Evolutionary conservation across 495 filamentous ascomycete species (phyloP).

Genomic region (Annulohypoxylon stygium): DNA sequence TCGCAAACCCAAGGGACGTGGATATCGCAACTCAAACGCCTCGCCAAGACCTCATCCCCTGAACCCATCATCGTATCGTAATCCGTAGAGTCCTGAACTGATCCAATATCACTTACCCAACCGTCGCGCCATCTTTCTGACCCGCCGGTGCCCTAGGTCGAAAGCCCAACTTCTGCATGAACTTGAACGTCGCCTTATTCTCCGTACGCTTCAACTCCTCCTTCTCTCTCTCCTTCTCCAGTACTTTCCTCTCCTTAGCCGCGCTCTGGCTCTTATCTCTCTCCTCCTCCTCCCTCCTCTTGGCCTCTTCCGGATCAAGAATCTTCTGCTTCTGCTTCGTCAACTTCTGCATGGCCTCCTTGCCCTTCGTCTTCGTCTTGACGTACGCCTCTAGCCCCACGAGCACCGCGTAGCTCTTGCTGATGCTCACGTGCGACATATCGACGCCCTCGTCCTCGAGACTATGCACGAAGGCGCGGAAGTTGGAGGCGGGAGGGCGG

Average conservation of each 20-base stretch:
- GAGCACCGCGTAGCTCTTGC: constrained; percentile 83
- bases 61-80: neutral
- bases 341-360: constrained; percentile 57
- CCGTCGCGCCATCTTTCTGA: constrained; percentile 31
- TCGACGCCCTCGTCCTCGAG: constrained; percentile 82
- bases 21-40: constrained; percentile 37
- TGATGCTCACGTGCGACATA: constrained; percentile 80
- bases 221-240: constrained; percentile 54
- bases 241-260: constrained; percentile 58
- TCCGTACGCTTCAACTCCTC: constrained; percentile 55
- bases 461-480: constrained; percentile 80
- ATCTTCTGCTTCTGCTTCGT: constrained; percentile 54
- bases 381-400: constrained; percentile 86
- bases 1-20: constrained; percentile 28
- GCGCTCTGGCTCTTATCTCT: constrained; percentile 66
- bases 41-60: constrained; percentile 16
- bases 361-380: constrained; percentile 70
- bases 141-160: constrained; percentile 45
- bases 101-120: constrained; percentile 12
- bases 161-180: constrained; percentile 54
- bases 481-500: constrained; percentile 82
- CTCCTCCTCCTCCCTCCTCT: constrained; percentile 57
- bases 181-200: constrained; percentile 49
- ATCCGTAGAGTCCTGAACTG: neutral
- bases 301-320: constrained; percentile 59